phyloP scores from a whole-genome alignment of 371 early-diverging fungal genomes.

The Mucor racemosus region DNA sequence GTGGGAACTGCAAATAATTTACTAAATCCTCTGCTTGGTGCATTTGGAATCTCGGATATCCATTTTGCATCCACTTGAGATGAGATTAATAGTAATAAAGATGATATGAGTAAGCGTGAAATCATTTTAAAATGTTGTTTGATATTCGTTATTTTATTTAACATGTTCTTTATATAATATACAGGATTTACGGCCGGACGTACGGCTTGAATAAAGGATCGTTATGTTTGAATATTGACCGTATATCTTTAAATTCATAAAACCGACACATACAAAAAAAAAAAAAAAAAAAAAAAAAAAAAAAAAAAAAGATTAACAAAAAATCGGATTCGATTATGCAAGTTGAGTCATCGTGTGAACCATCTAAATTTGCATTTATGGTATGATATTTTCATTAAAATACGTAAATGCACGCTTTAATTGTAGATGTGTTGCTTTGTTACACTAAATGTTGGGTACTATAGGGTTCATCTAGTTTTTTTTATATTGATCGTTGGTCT shows the following conservation, averaged over 20 bases:
- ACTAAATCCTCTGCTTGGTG: slow-evolving; percentile 24
- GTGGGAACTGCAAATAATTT: slow-evolving; percentile 34
- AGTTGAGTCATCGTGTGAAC: slow-evolving; percentile 19
- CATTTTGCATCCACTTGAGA: slow-evolving; percentile 22
- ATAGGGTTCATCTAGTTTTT: too few species aligned
- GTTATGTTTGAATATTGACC: background rate
- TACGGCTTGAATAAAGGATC: background rate
- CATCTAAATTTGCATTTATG: background rate
- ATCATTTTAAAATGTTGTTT: background rate
- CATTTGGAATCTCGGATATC: slow-evolving; percentile 27
- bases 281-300: too few species aligned
- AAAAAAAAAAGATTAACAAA: background rate
- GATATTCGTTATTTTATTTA: background rate
- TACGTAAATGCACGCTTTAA: background rate
- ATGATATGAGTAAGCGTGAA: background rate
- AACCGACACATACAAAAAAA: background rate
- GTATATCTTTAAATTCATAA: background rate
- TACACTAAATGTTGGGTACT: background rate
- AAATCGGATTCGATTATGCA: slow-evolving; percentile 9
- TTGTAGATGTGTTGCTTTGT: background rate
- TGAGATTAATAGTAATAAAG: background rate
- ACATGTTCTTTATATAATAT: background rate
- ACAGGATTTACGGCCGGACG: background rate
- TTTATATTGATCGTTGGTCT: background rate
- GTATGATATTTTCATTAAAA: background rate